Base-by-base conservation (phyloP, 2,329 filamentous ascomycete genomes). In the Xylaria digitata region DNA sequence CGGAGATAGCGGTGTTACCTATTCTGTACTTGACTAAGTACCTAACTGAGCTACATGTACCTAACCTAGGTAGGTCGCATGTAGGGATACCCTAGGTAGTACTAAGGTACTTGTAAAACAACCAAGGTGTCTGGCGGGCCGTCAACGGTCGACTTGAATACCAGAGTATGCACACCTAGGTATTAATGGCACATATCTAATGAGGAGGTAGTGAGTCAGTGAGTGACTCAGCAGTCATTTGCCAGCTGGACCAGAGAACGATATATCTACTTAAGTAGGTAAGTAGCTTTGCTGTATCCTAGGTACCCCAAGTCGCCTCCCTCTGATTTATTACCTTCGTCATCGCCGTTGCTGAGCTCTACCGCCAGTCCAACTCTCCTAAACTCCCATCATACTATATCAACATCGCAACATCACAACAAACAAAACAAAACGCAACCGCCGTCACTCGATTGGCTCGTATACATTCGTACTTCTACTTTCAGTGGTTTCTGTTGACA, bases 261-360 rank as follows among this genome's bases (percentile, higher is more conserved):
- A n/a, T n/a, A n/a, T n/a, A n/a, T n/a, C n/a, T 26, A 26, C 26
- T 26, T 26, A 5, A 21, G 9, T 4, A 37, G 7, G 34, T 37
- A 37, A 2, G 34, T 37, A 37, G 34, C 34, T 37, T 26, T 26
- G 26, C 26, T 26, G 26, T 26, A 26, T 13, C 34, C 34, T 9
- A 37, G 34, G 11, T 9, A 13, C 11, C 32, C 34, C 34, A 9
- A 37, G 34, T 37, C 34, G 34, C 46, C 53, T 52, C 34, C 45
- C 34, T 48, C 45, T 21, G 46, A 42, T 61, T 58, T 64, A 57
- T 58, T 57, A 45, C 53, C 53, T 59, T 68, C 63, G 63, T 68
- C 66, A 60, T 63, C n/a, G 46, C 48, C 48, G 42, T 54, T 26
- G 23, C 9, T 9, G 50, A n/a, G n/a, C 49, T 30, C 50, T 46